These are phyloP conservation scores for Globisporangium spiculum DNA, from an alignment of 352 stramenopile genomes.

Conservation along the genomic window DNA sequence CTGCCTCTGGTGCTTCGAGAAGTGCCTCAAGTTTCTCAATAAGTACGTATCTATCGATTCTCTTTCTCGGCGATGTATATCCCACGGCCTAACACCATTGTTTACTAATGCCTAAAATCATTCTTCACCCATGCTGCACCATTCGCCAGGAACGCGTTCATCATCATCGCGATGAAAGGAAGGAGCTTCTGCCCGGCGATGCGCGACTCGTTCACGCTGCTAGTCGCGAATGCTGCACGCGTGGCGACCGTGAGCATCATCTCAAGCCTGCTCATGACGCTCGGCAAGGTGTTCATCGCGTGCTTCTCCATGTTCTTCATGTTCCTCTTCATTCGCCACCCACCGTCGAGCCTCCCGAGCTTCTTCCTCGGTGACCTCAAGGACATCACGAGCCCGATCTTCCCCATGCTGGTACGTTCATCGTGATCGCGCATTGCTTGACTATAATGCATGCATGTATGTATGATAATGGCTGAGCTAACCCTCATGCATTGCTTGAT, in stretches of 20 bases:
- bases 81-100: neutral
- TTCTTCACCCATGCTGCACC: neutral
- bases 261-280: constrained; percentile 76
- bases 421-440: neutral
- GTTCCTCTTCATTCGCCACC: constrained; percentile 77
- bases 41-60: constrained; percentile 26
- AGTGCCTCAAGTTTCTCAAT: constrained; percentile 90
- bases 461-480: neutral
- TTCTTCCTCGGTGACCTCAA: constrained; percentile 77
- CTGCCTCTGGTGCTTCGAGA: constrained; percentile 88
- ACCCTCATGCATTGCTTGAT: neutral
- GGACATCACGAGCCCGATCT: constrained; percentile 68
- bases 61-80: neutral
- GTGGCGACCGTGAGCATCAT: constrained; percentile 87
- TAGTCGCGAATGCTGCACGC: constrained; percentile 92
- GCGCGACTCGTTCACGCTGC: constrained; percentile 94
- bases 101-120: neutral
- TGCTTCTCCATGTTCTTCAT: constrained; percentile 70
- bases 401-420: constrained; percentile 61
- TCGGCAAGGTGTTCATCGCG: constrained; percentile 89
- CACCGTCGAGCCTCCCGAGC: constrained; percentile 43
- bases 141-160: constrained; percentile 74
- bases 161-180: constrained; percentile 88
- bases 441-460: neutral
- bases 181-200: constrained; percentile 84